phyloP scores from a whole-genome alignment of 306 rosid genomes.

The Dalbergia oliveri region DNA sequence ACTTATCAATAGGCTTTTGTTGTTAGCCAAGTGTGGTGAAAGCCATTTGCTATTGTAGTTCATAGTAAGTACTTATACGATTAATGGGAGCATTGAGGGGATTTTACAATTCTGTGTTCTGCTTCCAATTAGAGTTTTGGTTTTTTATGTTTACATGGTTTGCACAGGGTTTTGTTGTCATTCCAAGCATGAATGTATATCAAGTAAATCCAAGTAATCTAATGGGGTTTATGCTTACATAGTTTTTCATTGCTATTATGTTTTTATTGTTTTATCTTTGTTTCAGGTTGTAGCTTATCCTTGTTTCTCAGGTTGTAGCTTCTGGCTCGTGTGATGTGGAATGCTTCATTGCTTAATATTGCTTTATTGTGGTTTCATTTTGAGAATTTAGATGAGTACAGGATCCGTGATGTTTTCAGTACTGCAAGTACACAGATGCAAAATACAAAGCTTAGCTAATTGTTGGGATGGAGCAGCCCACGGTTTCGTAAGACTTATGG shows the following conservation, averaged over 20 bases:
- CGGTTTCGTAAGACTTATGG: constrained; percentile 43
- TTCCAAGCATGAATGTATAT: no score
- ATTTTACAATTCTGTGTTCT: no score
- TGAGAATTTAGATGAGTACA: constrained; percentile 58
- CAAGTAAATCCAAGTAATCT: not conserved
- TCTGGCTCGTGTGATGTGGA: constrained; percentile 21
- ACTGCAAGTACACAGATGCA: constrained; percentile 58
- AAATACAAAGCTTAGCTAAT: constrained; percentile 54
- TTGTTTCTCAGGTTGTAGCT: not conserved
- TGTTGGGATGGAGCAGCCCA: constrained; percentile 56
- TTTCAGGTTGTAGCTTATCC: constrained; percentile 47
- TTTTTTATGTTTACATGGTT: no score
- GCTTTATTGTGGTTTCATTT: not conserved
- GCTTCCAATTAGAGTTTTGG: no score
- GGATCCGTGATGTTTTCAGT: constrained; percentile 54
- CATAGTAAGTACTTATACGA: no score
- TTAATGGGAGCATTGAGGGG: no score
- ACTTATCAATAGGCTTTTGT: no score
- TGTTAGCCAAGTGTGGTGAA: no score
- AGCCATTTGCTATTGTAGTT: no score
- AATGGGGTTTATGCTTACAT: not conserved
- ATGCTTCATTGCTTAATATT: constrained; percentile 25
- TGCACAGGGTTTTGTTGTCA: no score
- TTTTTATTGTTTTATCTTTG: constrained; percentile 22
- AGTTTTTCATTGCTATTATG: not conserved